These are phyloP conservation scores for Pleomassaria siparia DNA, from an alignment of 2,329 filamentous ascomycete species.

Conservation along the genomic window DNA sequence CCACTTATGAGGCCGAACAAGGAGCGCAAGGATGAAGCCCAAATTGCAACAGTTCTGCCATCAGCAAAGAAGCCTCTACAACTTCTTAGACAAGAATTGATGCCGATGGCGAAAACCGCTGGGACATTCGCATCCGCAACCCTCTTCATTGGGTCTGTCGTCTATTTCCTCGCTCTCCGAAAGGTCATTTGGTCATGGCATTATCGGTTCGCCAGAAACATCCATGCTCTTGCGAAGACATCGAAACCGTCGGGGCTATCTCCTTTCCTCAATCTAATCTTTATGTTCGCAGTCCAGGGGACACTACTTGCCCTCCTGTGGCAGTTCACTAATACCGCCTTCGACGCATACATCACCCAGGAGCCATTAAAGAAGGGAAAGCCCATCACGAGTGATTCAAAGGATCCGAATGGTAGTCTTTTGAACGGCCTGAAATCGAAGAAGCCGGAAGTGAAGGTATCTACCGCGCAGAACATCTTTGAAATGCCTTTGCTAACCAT, in stretches of 20 bases:
- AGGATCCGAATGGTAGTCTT: slow-evolving; percentile 88
- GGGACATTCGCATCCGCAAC: slow-evolving; percentile 53
- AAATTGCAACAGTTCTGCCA: slow-evolving; percentile 6
- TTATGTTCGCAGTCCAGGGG: slow-evolving; percentile 57
- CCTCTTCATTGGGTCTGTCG: slow-evolving; percentile 16
- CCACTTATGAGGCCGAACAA: slow-evolving; percentile 34
- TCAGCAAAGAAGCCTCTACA: slow-evolving; percentile 20
- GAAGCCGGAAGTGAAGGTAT: slow-evolving; percentile 72
- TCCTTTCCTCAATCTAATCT: slow-evolving; percentile 57
- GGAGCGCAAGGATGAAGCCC: slow-evolving; percentile 16
- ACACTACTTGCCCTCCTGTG: slow-evolving; percentile 71
- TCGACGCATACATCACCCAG: slow-evolving; percentile 77
- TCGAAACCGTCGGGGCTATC: slow-evolving; percentile 60
- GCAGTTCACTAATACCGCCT: slow-evolving; percentile 74
- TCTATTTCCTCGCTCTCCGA: slow-evolving; percentile 36
- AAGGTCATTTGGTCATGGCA: slow-evolving; percentile 52
- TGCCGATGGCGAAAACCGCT: slow-evolving; percentile 18
- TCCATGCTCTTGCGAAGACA: slow-evolving; percentile 76
- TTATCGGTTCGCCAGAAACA: slow-evolving; percentile 68
- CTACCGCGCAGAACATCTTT: slow-evolving; percentile 15
- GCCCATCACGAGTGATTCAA: slow-evolving; percentile 80
- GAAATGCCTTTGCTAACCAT: slow-evolving; percentile 11
- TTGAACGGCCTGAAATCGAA: slow-evolving; percentile 81
- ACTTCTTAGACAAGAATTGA: slow-evolving; percentile 21
- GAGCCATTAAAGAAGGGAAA: slow-evolving; percentile 82